Evolutionary conservation across 352 stramenopile genomes (phyloP).

Genomic region (Pythium aquatile): DNA sequence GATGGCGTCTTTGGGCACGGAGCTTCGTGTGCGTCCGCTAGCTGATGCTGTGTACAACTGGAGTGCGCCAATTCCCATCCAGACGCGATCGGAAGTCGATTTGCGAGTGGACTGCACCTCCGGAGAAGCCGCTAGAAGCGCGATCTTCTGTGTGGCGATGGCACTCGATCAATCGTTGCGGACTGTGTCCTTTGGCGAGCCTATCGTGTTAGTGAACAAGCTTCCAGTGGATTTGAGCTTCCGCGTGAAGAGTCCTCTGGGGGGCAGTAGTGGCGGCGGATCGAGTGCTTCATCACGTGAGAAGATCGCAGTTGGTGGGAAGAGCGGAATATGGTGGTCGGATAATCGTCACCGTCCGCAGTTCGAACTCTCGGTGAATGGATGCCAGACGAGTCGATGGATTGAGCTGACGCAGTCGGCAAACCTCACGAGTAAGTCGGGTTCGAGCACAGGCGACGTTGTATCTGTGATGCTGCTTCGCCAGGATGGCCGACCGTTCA

Average conservation of each 20-base stretch:
- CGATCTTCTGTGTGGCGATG: conserved; percentile 70
- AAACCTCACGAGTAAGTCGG: conserved; percentile 31
- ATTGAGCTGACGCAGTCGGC: conserved; percentile 52
- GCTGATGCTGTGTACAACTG: conserved; percentile 49
- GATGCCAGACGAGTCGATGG: conserved; percentile 67
- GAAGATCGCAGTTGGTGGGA: conserved; percentile 52
- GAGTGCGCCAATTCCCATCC: conserved; percentile 76
- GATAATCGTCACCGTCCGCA: conserved; percentile 58
- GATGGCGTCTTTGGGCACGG: conserved; percentile 60
- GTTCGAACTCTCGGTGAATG: conserved; percentile 66
- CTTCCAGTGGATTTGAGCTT: conserved; percentile 65
- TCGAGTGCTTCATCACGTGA: conserved; percentile 21
- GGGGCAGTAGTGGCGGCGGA: conserved; percentile 6
- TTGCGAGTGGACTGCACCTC: conserved; percentile 62
- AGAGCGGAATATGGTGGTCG: conserved; percentile 76
- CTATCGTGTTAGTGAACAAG: conserved; percentile 80
- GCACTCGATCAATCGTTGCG: conserved; percentile 66
- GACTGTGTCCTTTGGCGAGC: conserved; percentile 60
- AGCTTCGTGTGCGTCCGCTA: conserved; percentile 63
- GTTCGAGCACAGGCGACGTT: conserved; percentile 31
- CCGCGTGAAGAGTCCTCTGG: conserved; percentile 42
- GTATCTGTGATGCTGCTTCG: conserved; percentile 63
- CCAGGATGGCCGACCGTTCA: conserved; percentile 61
- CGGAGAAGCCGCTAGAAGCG: conserved; percentile 31
- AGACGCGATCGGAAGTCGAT: conserved; percentile 57